These are phyloP conservation scores for Mucor racemosus DNA, from an alignment of 371 early-diverging fungal genomes.

Conservation along the genomic window DNA sequence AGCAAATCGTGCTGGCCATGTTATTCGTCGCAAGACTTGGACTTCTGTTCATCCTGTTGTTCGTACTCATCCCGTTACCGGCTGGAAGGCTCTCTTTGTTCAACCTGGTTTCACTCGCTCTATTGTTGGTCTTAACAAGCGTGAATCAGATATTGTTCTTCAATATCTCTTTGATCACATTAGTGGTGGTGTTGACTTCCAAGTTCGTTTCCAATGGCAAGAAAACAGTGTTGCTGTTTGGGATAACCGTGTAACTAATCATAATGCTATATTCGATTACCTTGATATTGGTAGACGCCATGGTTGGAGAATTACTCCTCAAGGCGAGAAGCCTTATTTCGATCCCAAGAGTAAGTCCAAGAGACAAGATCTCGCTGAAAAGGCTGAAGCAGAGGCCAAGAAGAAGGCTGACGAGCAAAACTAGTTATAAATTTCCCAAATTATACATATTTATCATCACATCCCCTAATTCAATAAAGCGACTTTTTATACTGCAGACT, in stretches of 20 bases:
- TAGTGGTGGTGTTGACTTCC: slow-evolving; percentile 58
- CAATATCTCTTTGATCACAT: slow-evolving; percentile 50
- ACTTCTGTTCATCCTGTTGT: slow-evolving; percentile 60
- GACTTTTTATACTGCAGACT: no score
- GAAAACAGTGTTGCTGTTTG: slow-evolving; percentile 70
- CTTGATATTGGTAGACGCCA: slow-evolving; percentile 42
- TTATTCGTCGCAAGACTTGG: slow-evolving; percentile 49
- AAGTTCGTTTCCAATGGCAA: slow-evolving; percentile 69
- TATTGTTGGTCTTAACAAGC: slow-evolving; percentile 57
- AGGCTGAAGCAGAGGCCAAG: background rate
- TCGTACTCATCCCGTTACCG: slow-evolving; percentile 75
- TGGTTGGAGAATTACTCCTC: slow-evolving; percentile 58
- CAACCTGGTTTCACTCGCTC: slow-evolving; percentile 66
- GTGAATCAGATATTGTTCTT: slow-evolving; percentile 62
- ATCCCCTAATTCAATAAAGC: no score
- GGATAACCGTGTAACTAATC: slow-evolving; percentile 65
- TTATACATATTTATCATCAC: no score
- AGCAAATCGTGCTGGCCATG: slow-evolving; percentile 41
- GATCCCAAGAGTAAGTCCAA: slow-evolving; percentile 54
- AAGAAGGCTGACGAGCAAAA: background rate
- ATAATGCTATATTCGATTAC: slow-evolving; percentile 63
- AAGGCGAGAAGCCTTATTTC: slow-evolving; percentile 60
- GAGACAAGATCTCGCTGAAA: slow-evolving; percentile 22
- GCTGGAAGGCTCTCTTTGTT: slow-evolving; percentile 69
- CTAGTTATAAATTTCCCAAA: no score